These are phyloP conservation scores for Melaleuca quinquenervia DNA, from an alignment of 345 rosid species.

Conservation along the genomic window DNA sequence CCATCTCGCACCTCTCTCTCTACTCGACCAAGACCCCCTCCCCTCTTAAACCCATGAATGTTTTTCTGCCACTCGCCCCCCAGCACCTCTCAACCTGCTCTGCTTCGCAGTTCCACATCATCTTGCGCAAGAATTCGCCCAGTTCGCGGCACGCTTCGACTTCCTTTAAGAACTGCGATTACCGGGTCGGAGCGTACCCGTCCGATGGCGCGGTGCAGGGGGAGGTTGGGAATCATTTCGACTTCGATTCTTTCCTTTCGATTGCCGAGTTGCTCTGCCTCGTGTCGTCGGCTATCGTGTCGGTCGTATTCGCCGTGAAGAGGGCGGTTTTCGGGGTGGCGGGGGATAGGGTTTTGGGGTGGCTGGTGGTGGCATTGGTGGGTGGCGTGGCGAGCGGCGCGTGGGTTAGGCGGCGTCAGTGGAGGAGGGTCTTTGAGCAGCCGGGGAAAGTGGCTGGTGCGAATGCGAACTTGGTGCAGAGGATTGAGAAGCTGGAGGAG, in stretches of 20 bases:
- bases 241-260: slow-evolving; percentile 3
- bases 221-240: not conserved
- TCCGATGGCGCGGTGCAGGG: not conserved
- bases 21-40: not conserved
- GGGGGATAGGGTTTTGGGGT: slow-evolving; percentile 44
- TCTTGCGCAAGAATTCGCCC: not conserved
- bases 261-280: not conserved
- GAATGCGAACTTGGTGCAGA: slow-evolving; percentile 41
- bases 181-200: slow-evolving; percentile 2
- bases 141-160: not conserved
- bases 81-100: not conserved
- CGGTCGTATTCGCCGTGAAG: not conserved
- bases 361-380: slow-evolving; percentile 41
- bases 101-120: not conserved
- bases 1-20: not conserved
- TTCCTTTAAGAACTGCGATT: not conserved
- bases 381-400: slow-evolving; percentile 50
- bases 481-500: slow-evolving; percentile 82
- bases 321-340: slow-evolving; percentile 16
- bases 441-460: slow-evolving; percentile 14
- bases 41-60: not conserved
- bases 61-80: not conserved
- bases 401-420: slow-evolving; percentile 66
- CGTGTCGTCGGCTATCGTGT: not conserved
- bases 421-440: slow-evolving; percentile 48